Percentiles rank a stretch among this genome's conserved stretches.
These are phyloP conservation scores for Aspergillus kassunensis DNA, from an alignment of 495 filamentous ascomycete genomes.

Conservation along the genomic window DNA sequence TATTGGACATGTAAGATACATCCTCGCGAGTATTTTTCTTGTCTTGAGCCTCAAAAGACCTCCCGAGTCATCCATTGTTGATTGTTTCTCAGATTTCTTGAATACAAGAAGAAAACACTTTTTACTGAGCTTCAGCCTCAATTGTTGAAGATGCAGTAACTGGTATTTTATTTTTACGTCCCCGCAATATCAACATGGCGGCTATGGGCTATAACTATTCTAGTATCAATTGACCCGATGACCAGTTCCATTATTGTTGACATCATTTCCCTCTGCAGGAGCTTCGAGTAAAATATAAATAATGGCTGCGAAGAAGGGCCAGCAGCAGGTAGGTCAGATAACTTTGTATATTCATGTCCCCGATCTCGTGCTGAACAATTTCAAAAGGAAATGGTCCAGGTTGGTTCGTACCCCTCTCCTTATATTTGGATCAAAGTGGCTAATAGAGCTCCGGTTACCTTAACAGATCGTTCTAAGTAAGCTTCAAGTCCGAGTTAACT, in stretches of 20 bases:
- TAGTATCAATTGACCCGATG: slow-evolving; percentile 11
- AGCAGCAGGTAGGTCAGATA: slow-evolving; percentile 70
- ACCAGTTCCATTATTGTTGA: slow-evolving; percentile 21
- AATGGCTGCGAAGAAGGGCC: slow-evolving; percentile 62
- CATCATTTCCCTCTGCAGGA: slow-evolving; percentile 19
- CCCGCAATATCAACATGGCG: slow-evolving; percentile 12
- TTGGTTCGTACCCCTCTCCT: slow-evolving; percentile 66
- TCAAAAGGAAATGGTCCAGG: slow-evolving; percentile 94
- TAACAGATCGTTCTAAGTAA: slow-evolving; percentile 51
- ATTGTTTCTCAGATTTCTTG: background rate
- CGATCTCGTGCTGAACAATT: slow-evolving; percentile 12
- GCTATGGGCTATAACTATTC: background rate
- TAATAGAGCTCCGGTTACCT: slow-evolving; percentile 25
- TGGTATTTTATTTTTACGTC: too few species aligned
- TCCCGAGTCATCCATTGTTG: background rate
- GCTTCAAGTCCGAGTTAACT: slow-evolving; percentile 25
- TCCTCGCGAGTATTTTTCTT: too few species aligned
- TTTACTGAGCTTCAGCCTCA: background rate
- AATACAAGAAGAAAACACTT: background rate
- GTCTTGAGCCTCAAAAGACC: background rate
- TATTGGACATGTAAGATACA: too few species aligned
- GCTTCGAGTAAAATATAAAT: too few species aligned
- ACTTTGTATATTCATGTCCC: background rate
- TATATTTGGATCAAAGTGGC: slow-evolving; percentile 11
- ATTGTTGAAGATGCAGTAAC: background rate